phyloP scores from a whole-genome alignment of 2,329 filamentous ascomycete genomes.

The Stagonosporopsis cucurbitacearum region DNA sequence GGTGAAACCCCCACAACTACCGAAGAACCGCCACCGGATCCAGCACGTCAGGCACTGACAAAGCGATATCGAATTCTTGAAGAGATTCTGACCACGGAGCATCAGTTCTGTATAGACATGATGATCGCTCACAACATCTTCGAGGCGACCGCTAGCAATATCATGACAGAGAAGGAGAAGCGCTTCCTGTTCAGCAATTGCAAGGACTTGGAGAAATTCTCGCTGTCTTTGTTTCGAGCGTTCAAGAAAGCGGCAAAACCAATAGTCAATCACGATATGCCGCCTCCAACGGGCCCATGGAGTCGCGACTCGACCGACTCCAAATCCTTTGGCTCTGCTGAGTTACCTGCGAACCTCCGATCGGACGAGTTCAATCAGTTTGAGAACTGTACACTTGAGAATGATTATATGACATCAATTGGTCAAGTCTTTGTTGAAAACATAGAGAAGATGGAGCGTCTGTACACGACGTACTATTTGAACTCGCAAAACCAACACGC shows the following conservation, averaged over 20 bases:
- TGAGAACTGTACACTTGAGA: constrained; percentile 49
- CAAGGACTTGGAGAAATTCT: constrained; percentile 87
- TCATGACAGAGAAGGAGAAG: constrained; percentile 81
- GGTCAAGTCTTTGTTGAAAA: constrained; percentile 65
- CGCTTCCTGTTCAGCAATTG: constrained; percentile 93
- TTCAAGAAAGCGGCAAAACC: constrained; percentile 81
- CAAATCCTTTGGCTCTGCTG: constrained; percentile 23
- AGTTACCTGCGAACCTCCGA: constrained; percentile 25
- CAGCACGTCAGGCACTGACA: constrained; percentile 57
- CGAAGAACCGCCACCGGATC: constrained; percentile 29
- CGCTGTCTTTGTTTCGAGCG: constrained; percentile 76
- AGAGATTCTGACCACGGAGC: constrained; percentile 91
- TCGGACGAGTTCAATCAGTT: constrained; percentile 39
- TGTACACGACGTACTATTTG: constrained; percentile 69
- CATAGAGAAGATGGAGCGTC: constrained; percentile 65
- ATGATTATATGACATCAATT: constrained; percentile 64
- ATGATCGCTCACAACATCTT: constrained; percentile 98
- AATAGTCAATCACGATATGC: constrained; percentile 67
- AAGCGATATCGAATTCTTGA: constrained; percentile 86
- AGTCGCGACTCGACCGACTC: constrained; percentile 32
- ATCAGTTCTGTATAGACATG: constrained; percentile 91
- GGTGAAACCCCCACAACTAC: constrained; percentile 10
- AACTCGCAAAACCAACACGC: constrained; percentile 70
- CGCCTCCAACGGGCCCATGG: constrained; percentile 35
- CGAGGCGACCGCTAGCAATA: constrained; percentile 85